Conservation (phyloP, 2,329 filamentous ascomycete species). For the Sporothrix schenckii region DNA sequence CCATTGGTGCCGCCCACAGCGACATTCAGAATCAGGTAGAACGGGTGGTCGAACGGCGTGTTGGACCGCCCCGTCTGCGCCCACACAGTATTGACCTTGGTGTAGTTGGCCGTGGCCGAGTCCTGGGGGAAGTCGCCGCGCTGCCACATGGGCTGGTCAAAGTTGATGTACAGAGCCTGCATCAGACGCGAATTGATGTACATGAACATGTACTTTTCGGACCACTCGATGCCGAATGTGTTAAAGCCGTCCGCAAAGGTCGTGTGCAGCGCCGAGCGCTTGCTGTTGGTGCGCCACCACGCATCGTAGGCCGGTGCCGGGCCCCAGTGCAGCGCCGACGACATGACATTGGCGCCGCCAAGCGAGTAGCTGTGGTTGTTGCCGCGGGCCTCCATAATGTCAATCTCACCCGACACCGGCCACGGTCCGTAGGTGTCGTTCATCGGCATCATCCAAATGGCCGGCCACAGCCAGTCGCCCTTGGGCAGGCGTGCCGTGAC, state of each 20-base stretch:
- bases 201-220: constrained; percentile 83
- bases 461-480: constrained; percentile 88
- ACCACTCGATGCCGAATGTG: constrained; percentile 83
- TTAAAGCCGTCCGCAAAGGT: constrained; percentile 72
- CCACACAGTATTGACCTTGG: constrained; percentile 67
- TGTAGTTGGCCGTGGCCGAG: constrained; percentile 61
- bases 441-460: constrained; percentile 87
- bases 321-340: constrained; percentile 81
- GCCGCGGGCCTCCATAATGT: constrained; percentile 78
- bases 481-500: constrained; percentile 74
- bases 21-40: constrained; percentile 76
- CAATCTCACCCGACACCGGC: constrained; percentile 81
- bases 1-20: constrained; percentile 78
- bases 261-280: constrained; percentile 72
- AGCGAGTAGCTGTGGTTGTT: constrained; percentile 77
- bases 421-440: constrained; percentile 72
- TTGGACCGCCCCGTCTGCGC: constrained; percentile 60
- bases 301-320: constrained; percentile 71
- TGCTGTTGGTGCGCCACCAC: constrained; percentile 83
- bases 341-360: constrained; percentile 80
- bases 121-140: constrained; percentile 68
- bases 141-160: constrained; percentile 67
- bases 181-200: constrained; percentile 80
- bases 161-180: constrained; percentile 79
- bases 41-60: constrained; percentile 74